phyloP scores from a whole-genome alignment of 495 filamentous ascomycete species.

The Echria macrotheca region DNA sequence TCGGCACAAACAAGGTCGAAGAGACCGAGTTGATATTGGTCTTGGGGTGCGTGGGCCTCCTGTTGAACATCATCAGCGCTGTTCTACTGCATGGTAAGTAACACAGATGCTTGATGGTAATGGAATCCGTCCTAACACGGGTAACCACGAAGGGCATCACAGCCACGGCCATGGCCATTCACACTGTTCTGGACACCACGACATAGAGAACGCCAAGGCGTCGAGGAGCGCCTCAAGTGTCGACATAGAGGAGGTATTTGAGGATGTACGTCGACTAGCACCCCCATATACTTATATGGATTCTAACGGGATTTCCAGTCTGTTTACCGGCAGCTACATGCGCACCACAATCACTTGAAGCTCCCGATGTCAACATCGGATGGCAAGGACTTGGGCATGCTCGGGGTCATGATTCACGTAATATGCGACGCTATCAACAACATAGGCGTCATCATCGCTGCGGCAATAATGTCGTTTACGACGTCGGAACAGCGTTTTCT shows the following conservation, averaged over 20 bases:
- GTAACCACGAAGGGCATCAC: constrained; percentile 25
- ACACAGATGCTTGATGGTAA: neutral
- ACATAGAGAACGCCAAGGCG: neutral
- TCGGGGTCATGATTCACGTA: constrained; percentile 85
- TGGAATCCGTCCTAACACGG: neutral
- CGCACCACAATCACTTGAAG: constrained; percentile 48
- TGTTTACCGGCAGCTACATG: constrained; percentile 52
- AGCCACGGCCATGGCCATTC: constrained; percentile 27
- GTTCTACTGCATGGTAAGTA: constrained; percentile 70
- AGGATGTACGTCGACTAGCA: neutral
- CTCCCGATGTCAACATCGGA: constrained; percentile 14
- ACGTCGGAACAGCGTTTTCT: constrained; percentile 51
- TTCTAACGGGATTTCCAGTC: too few species aligned
- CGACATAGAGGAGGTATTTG: neutral
- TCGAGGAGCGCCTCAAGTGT: neutral
- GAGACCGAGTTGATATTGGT: constrained; percentile 72
- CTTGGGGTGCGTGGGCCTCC: constrained; percentile 75
- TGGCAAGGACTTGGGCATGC: constrained; percentile 76
- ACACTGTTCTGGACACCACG: constrained; percentile 30
- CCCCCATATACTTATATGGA: too few species aligned
- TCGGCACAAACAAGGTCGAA: constrained; percentile 50
- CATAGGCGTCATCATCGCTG: constrained; percentile 82
- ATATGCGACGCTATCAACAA: constrained; percentile 90
- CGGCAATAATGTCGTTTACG: constrained; percentile 77
- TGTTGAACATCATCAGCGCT: constrained; percentile 76